Evolutionary conservation across 1,284 basidiomycete genomes (phyloP).

Genomic region (Irpex sp.): DNA sequence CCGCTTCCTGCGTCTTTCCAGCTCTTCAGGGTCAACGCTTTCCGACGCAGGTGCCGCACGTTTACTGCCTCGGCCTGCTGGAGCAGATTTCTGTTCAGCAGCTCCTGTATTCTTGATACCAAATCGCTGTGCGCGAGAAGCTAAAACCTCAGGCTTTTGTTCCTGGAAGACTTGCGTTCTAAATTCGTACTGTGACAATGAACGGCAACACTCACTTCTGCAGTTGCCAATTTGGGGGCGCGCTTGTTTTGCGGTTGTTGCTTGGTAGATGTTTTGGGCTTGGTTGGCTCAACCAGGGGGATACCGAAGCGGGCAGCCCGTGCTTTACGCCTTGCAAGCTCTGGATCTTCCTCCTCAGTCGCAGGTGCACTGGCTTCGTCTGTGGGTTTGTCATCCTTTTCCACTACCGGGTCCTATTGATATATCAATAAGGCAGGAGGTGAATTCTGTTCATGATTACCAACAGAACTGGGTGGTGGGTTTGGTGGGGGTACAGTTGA

Average conservation of each 20-base stretch:
- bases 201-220: too few relatives aligned
- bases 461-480: conserved; percentile 5
- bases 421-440: not conserved
- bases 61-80: conserved; percentile 18
- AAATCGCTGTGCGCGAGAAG: conserved; percentile 16
- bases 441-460: not conserved
- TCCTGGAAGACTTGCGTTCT: conserved; percentile 31
- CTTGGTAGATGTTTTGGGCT: conserved; percentile 15
- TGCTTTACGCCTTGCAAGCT: conserved; percentile 53
- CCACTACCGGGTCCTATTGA: not conserved
- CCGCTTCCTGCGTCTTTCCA: conserved; percentile 52
- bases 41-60: conserved; percentile 29
- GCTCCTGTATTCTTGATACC: not conserved
- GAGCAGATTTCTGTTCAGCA: conserved; percentile 35
- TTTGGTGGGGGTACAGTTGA: not conserved
- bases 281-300: conserved; percentile 47
- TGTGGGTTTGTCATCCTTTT: not conserved
- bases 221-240: conserved; percentile 16
- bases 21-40: conserved; percentile 50
- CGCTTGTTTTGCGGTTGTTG: conserved; percentile 13
- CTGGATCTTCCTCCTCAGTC: conserved; percentile 35
- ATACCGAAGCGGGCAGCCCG: conserved; percentile 70
- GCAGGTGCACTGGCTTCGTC: conserved; percentile 12
- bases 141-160: conserved; percentile 35
- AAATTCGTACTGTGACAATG: not conserved